Conservation (phyloP, 805 yeast species). For the Cyberlindnera galapagoensis region DNA sequence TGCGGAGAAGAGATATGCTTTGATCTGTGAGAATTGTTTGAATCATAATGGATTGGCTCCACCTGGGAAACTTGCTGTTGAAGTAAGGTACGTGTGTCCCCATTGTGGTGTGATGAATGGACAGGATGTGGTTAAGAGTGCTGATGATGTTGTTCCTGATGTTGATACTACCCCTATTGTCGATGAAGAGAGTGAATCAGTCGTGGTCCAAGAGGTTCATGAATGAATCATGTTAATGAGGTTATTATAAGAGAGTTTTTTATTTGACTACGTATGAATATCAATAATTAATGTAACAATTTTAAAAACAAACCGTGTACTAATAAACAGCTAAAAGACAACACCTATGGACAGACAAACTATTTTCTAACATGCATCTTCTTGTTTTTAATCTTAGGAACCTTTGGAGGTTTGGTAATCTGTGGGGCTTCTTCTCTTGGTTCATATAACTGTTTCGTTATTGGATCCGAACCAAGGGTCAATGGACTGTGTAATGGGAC, state of each 20-base stretch:
- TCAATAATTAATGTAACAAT: too few relatives aligned
- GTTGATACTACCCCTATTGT: too few relatives aligned
- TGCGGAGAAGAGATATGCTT: slow-evolving; percentile 57
- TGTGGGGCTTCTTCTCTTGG: slow-evolving; percentile 39
- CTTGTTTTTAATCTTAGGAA: slow-evolving; percentile 48
- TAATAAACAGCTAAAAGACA: too few relatives aligned
- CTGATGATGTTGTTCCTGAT: too few relatives aligned
- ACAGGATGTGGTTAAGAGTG: neutral
- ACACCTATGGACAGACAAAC: too few relatives aligned
- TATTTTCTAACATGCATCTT: slow-evolving; percentile 55
- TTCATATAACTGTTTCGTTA: slow-evolving; percentile 63
- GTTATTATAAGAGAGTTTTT: too few relatives aligned
- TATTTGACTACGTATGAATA: too few relatives aligned
- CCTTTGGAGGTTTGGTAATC: slow-evolving; percentile 23
- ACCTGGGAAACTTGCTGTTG: slow-evolving; percentile 48
- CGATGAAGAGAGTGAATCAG: too few relatives aligned
- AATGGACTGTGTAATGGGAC: slow-evolving; percentile 84
- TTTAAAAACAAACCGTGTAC: too few relatives aligned
- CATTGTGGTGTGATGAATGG: slow-evolving; percentile 45
- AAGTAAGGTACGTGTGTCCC: slow-evolving; percentile 57
- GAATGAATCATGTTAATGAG: too few relatives aligned
- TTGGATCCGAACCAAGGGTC: slow-evolving; percentile 70
- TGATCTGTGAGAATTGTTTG: slow-evolving; percentile 61
- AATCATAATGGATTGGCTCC: slow-evolving; percentile 80
- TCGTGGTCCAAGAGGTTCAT: too few relatives aligned